Percentiles rank a stretch among this genome's conserved stretches.
These are phyloP conservation scores for Colletotrichum abscissum DNA, from an alignment of 2,329 filamentous ascomycete genomes.

Conservation along the genomic window DNA sequence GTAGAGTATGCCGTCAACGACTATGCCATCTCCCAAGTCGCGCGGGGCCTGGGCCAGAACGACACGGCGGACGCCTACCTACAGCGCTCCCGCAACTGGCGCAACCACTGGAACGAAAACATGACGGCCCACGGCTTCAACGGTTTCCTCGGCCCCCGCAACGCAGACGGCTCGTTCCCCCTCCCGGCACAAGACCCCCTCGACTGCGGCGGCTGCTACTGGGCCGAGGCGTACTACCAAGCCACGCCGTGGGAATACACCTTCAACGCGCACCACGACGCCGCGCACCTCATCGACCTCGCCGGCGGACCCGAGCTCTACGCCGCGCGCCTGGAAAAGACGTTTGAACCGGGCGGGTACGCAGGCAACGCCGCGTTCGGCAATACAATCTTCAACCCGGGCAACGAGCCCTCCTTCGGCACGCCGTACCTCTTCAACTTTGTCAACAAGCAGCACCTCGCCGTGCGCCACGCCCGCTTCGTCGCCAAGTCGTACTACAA, in stretches of 20 bases:
- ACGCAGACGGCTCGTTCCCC: conserved; percentile 59
- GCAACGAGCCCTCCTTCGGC: conserved; percentile 75
- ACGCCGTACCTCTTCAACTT: conserved; percentile 78
- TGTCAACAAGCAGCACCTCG: conserved; percentile 70
- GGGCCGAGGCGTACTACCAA: conserved; percentile 69
- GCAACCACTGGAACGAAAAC: conserved; percentile 75
- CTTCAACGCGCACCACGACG: conserved; percentile 76
- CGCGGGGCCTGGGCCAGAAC: conserved; percentile 63
- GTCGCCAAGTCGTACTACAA: conserved; percentile 71
- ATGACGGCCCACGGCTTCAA: conserved; percentile 68
- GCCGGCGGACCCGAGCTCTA: conserved; percentile 68
- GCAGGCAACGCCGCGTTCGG: conserved; percentile 55
- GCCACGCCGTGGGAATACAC: conserved; percentile 73
- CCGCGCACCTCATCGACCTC: conserved; percentile 62
- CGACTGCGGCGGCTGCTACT: conserved; percentile 73
- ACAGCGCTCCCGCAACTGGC: conserved; percentile 74
- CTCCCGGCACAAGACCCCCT: conserved; percentile 68
- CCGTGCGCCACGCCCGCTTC: conserved; percentile 67
- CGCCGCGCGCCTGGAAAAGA: conserved; percentile 67
- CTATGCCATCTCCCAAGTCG: conserved; percentile 74
- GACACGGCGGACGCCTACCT: conserved; percentile 69
- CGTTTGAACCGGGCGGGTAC: conserved; percentile 65
- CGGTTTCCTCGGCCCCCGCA: conserved; percentile 74
- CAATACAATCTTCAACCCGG: conserved; percentile 73
- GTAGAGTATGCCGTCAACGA: conserved; percentile 78